Conservation (phyloP, 164 flowering plant genomes). For the Aristolochia californica region DNA sequence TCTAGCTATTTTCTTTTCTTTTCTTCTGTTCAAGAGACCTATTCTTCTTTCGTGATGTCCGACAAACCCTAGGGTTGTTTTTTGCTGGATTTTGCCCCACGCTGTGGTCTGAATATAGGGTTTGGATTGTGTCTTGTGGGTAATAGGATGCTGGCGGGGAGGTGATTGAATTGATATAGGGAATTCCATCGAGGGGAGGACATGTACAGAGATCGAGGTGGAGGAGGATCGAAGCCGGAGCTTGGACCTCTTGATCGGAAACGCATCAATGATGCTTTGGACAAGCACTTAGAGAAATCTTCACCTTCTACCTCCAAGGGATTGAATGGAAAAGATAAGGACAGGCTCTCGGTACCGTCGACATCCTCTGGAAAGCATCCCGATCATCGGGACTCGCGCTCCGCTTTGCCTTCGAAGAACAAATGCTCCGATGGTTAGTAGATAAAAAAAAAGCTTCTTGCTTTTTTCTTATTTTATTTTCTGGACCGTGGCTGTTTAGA, state of each 20-base stretch:
- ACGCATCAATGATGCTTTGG: conserved; percentile 63
- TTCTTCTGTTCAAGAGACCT: background rate
- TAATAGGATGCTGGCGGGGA: background rate
- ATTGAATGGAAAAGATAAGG: conserved; percentile 32
- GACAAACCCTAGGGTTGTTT: background rate
- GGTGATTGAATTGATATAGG: conserved; percentile 5
- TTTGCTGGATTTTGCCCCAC: background rate
- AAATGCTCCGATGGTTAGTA: conserved; percentile 42
- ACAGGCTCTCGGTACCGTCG: conserved; percentile 26
- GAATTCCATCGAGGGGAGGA: conserved; percentile 1
- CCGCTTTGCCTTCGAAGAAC: conserved; percentile 27
- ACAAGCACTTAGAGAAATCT: conserved; percentile 62
- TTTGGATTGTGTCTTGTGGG: background rate
- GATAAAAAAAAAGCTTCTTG: too few relatives aligned
- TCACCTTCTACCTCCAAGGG: conserved; percentile 62
- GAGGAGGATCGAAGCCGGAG: conserved; percentile 22
- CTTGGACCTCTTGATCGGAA: conserved; percentile 46
- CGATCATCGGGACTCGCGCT: conserved; percentile 32
- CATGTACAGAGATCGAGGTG: conserved; percentile 42
- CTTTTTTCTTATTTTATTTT: too few relatives aligned
- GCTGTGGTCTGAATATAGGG: background rate
- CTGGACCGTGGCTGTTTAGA: too few relatives aligned
- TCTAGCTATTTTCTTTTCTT: too few relatives aligned
- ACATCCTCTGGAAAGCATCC: conserved; percentile 28
- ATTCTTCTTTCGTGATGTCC: background rate